Conservation (phyloP, 2,329 filamentous ascomycete species). For the Verticillium nonalfalfae region DNA sequence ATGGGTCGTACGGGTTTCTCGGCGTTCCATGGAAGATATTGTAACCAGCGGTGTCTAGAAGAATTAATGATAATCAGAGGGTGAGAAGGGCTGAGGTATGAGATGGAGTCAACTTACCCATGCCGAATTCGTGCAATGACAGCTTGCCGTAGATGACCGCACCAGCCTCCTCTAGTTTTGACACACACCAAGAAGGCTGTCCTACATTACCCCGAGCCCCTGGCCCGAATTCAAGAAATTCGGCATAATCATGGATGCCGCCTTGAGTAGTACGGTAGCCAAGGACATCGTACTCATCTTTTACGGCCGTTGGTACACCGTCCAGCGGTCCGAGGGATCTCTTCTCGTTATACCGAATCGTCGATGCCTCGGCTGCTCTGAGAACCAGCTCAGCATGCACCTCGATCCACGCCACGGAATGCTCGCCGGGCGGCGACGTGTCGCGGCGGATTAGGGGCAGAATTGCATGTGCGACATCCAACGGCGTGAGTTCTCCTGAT, state of each 20-base stretch:
- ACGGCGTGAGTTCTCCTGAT: slow-evolving; percentile 36
- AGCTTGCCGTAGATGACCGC: slow-evolving; percentile 35
- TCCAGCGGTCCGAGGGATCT: slow-evolving; percentile 59
- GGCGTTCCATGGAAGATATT: slow-evolving; percentile 70
- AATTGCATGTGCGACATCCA: slow-evolving; percentile 36
- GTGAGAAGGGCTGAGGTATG: no score
- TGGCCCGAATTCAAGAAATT: background rate
- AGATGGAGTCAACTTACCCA: slow-evolving; percentile 38
- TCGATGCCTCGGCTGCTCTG: slow-evolving; percentile 36
- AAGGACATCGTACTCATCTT: slow-evolving; percentile 71
- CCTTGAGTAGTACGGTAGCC: slow-evolving; percentile 65
- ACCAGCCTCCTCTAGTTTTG: slow-evolving; percentile 61
- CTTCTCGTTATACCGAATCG: slow-evolving; percentile 41
- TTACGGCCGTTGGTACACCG: slow-evolving; percentile 67
- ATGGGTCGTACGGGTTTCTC: slow-evolving; percentile 64
- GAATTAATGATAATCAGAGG: no score
- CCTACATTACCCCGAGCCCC: slow-evolving; percentile 31
- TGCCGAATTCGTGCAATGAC: slow-evolving; percentile 71
- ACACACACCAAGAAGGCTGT: background rate
- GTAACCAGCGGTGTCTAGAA: slow-evolving; percentile 63
- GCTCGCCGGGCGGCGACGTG: slow-evolving; percentile 25
- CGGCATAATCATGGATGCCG: slow-evolving; percentile 48
- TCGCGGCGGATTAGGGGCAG: slow-evolving; percentile 38
- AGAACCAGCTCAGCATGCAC: slow-evolving; percentile 32
- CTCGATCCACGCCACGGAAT: slow-evolving; percentile 38